phyloP scores from a whole-genome alignment of 768 basidiomycete genomes.

The Phylloporus arenicola region DNA sequence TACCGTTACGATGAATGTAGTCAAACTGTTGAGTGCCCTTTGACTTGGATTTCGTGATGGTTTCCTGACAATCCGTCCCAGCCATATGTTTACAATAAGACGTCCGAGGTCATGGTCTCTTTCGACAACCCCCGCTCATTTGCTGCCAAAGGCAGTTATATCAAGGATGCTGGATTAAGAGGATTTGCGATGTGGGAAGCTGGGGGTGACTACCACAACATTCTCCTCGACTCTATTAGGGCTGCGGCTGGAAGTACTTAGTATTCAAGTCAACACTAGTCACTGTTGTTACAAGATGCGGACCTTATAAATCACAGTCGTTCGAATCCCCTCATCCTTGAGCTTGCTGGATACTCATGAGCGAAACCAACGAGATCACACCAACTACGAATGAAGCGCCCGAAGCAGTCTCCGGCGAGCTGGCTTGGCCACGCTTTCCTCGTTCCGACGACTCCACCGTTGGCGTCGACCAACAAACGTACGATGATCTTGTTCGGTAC shows the following conservation, averaged over 20 bases:
- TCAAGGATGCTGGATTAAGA: constrained; percentile 45
- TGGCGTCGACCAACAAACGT: constrained; percentile 34
- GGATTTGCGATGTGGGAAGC: constrained; percentile 75
- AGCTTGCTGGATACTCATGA: constrained; percentile 6
- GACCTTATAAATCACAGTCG: neutral
- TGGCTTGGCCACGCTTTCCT: constrained; percentile 23
- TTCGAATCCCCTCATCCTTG: neutral
- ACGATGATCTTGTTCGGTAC: constrained; percentile 40
- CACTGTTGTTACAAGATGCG: neutral
- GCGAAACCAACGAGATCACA: neutral
- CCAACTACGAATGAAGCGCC: neutral
- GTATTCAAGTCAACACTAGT: too few relatives aligned
- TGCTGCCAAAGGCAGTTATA: constrained; percentile 54
- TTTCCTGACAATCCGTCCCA: constrained; percentile 25
- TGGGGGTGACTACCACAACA: constrained; percentile 58
- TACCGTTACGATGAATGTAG: constrained; percentile 63
- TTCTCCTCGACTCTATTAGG: constrained; percentile 54
- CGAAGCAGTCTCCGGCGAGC: neutral
- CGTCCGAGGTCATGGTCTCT: constrained; percentile 53
- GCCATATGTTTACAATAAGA: constrained; percentile 63
- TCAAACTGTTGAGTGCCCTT: constrained; percentile 52
- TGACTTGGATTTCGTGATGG: neutral
- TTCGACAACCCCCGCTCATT: constrained; percentile 62
- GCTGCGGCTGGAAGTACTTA: neutral
- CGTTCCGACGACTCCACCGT: constrained; percentile 15